These are phyloP conservation scores for Mollisia scopiformis DNA, from an alignment of 2,329 filamentous ascomycete species.

Conservation along the genomic window DNA sequence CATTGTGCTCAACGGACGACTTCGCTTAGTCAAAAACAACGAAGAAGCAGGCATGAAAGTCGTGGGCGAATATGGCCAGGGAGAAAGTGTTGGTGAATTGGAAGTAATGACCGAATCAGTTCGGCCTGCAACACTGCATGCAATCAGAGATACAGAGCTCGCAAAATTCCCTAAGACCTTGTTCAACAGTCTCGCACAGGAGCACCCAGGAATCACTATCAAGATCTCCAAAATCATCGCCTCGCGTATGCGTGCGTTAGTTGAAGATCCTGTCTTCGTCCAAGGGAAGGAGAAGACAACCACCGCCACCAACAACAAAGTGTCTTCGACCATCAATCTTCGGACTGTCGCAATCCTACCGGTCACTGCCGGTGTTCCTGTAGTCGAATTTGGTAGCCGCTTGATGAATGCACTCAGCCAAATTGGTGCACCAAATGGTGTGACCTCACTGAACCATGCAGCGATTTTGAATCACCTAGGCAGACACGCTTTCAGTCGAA, in stretches of 20 bases:
- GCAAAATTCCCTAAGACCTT: conserved; percentile 94
- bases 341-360: conserved; percentile 91
- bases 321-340: conserved; percentile 87
- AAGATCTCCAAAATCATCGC: conserved; percentile 99
- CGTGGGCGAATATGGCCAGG: conserved; percentile 91
- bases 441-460: conserved; percentile 89
- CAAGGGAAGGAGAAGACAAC: conserved; percentile 65
- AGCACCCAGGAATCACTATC: conserved; percentile 97
- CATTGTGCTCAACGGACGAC: conserved; percentile 90
- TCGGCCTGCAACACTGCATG: conserved; percentile 89
- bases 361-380: conserved; percentile 87
- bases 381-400: conserved; percentile 91
- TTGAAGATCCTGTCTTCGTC: conserved; percentile 77
- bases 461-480: conserved; percentile 94
- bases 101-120: conserved; percentile 95
- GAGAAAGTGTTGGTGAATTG: conserved; percentile 94
- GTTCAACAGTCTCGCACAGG: conserved; percentile 96
- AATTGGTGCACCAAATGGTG: conserved; percentile 86
- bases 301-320: conserved; percentile 63
- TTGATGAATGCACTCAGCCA: conserved; percentile 87
- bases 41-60: conserved; percentile 83
- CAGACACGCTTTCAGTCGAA: conserved; percentile 93
- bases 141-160: conserved; percentile 93
- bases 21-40: conserved; percentile 82
- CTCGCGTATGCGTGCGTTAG: conserved; percentile 85